These are phyloP conservation scores for carrot (Daucus carota) DNA, from an alignment of 129 eudicot genomes.

Conservation along the genomic window DH1_v3.0 NC_030385.2:36934001-36934500, in stretches of 20 bases:
- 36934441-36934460: slow-evolving; percentile 8
- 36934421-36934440: slow-evolving; percentile 15
- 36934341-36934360: slow-evolving; percentile 28
- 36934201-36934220: slow-evolving; percentile 43
- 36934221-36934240: slow-evolving; percentile 24
- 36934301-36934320: slow-evolving; percentile 23
- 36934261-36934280: slow-evolving; percentile 21
- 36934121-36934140: neutral
- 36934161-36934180: neutral
- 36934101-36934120: neutral
- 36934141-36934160: neutral
- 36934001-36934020: no score
- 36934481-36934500: slow-evolving; percentile 3
- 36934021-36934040: neutral
- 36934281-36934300: slow-evolving; percentile 11
- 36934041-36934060: neutral
- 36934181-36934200: slow-evolving; percentile 2
- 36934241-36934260: slow-evolving; percentile 25
- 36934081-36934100: neutral
- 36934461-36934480: slow-evolving; percentile 7
- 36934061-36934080: neutral
- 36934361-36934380: slow-evolving; percentile 17
- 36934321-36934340: slow-evolving; percentile 12
- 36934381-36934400: slow-evolving; percentile 31
- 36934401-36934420: slow-evolving; percentile 28